Percentiles rank a stretch among this genome's conserved stretches.
These are phyloP conservation scores for Metschnikowia gruessii DNA, from an alignment of 805 yeast genomes.

Conservation along the genomic window DNA sequence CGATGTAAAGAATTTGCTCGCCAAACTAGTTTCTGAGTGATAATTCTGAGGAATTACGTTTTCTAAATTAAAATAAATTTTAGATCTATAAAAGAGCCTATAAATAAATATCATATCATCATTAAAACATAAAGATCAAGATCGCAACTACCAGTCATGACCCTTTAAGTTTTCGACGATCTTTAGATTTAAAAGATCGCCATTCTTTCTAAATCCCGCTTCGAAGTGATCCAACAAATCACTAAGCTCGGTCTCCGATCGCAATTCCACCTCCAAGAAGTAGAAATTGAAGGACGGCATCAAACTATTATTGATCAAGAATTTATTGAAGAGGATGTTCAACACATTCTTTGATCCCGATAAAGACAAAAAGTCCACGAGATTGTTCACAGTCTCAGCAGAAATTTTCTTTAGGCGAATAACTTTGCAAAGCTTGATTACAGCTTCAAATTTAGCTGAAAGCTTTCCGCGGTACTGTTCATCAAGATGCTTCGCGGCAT, in stretches of 20 bases:
- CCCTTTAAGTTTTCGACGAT: constrained; percentile 16
- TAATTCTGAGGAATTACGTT: neutral
- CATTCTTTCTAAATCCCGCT: constrained; percentile 22
- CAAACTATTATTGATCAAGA: constrained; percentile 18
- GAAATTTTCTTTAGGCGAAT: constrained; percentile 21
- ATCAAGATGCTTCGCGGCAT: constrained; percentile 16
- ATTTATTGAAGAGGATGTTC: constrained; percentile 28
- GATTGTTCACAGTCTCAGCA: constrained; percentile 21
- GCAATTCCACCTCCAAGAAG: constrained; percentile 28
- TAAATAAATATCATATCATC: constrained; percentile 2
- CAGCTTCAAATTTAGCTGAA: constrained; percentile 22
- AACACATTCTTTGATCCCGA: constrained; percentile 24
- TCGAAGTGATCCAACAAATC: constrained; percentile 25
- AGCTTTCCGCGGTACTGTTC: neutral
- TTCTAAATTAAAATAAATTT: neutral
- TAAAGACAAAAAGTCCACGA: constrained; percentile 28
- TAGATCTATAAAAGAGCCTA: neutral
- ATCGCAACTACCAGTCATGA: neutral
- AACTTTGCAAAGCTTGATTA: constrained; percentile 26
- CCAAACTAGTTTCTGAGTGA: neutral
- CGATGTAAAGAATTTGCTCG: constrained; percentile 6
- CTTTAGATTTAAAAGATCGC: constrained; percentile 25
- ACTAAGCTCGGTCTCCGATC: constrained; percentile 20
- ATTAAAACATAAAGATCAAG: neutral
- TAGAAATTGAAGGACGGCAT: constrained; percentile 29